These are phyloP conservation scores for Mercurialis annua DNA, from an alignment of 345 rosid species.

Conservation along the genomic window DNA sequence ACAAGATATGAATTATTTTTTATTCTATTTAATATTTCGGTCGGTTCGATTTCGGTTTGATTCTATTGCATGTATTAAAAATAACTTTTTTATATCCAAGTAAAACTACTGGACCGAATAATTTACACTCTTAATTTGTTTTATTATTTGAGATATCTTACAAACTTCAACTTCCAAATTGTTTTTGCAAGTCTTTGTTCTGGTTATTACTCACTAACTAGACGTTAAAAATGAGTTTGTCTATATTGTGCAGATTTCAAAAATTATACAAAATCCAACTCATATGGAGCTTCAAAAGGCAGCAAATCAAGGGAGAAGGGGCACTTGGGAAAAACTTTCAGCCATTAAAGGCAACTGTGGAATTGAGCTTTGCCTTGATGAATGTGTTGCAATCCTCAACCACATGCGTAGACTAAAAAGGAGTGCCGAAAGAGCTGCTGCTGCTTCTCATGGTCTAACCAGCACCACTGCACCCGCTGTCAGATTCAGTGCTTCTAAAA, in stretches of 20 bases:
- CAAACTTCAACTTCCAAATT: not conserved
- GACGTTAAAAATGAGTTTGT: slow-evolving; percentile 2
- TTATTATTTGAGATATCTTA: not conserved
- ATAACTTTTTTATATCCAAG: no score
- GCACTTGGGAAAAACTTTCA: slow-evolving; percentile 99
- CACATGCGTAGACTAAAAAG: slow-evolving; percentile 94
- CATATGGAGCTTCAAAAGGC: slow-evolving; percentile 26
- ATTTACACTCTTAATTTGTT: no score
- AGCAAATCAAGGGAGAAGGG: slow-evolving; percentile 78
- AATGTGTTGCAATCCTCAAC: slow-evolving; percentile 87
- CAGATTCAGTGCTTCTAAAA: slow-evolving; percentile 73
- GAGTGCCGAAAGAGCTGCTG: slow-evolving; percentile 91
- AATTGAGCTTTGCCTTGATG: slow-evolving; percentile 96
- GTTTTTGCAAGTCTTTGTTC: not conserved
- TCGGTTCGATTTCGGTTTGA: no score
- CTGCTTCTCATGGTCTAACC: slow-evolving; percentile 61
- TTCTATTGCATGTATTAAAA: no score
- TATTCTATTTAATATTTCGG: no score
- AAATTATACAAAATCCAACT: slow-evolving; percentile 80
- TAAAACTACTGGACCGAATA: no score
- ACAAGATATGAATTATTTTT: no score
- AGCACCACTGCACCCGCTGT: slow-evolving; percentile 25
- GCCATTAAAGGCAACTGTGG: slow-evolving; percentile 96
- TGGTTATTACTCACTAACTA: not conserved
- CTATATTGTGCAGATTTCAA: slow-evolving; percentile 49